Percentiles rank a stretch among this genome's conserved stretches.
phyloP scores from a whole-genome alignment of 768 basidiomycete species.

The Pisolithus orientalis region DNA sequence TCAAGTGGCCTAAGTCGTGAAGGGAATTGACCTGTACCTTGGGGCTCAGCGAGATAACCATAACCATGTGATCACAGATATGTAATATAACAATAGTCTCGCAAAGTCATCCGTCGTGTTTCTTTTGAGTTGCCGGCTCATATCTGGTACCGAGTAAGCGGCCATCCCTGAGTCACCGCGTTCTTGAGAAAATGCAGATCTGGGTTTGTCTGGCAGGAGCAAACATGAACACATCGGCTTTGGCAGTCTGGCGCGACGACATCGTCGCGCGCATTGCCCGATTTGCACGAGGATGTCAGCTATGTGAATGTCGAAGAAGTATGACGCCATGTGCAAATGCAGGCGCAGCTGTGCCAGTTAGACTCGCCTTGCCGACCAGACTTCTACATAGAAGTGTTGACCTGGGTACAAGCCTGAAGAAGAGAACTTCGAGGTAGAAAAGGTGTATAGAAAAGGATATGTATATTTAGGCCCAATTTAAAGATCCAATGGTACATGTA shows the following conservation, averaged over 20 bases:
- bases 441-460: too few species aligned
- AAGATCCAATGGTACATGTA: too few species aligned
- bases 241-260: background rate
- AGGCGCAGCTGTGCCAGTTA: too few species aligned
- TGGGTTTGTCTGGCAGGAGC: background rate
- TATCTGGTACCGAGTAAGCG: background rate
- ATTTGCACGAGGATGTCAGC: background rate
- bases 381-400: too few species aligned
- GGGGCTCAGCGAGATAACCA: background rate
- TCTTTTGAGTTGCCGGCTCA: background rate
- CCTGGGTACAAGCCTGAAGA: too few species aligned
- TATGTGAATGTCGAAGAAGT: background rate
- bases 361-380: too few species aligned
- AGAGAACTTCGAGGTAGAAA: too few species aligned
- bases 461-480: too few species aligned
- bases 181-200: background rate
- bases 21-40: background rate
- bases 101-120: too few species aligned
- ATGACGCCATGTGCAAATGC: background rate
- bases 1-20: conserved; percentile 19
- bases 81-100: too few species aligned
- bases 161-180: background rate
- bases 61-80: background rate
- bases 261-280: background rate
- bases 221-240: background rate